Percentiles rank a stretch among this genome's conserved stretches.
Conservation (phyloP, 768 basidiomycete genomes). For the Inosperma sp. region DNA sequence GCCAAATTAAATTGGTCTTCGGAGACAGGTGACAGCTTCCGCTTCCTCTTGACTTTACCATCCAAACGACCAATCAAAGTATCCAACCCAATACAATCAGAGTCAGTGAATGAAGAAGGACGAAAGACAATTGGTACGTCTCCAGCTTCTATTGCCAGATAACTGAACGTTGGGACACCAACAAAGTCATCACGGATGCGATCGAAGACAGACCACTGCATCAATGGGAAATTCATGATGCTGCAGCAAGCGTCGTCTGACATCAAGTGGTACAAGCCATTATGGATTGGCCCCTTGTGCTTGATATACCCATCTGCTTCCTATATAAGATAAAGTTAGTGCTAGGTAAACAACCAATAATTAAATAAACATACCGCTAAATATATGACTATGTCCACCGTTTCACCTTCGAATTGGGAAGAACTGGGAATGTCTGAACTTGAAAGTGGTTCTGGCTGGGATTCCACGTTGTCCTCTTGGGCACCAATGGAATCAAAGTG, state of each 20-base stretch:
- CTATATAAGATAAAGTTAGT: background rate
- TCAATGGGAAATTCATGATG: background rate
- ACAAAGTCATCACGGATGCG: background rate
- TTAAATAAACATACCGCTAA: background rate
- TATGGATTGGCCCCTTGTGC: background rate
- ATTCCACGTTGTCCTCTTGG: background rate
- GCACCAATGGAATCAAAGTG: background rate
- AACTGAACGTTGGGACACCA: background rate
- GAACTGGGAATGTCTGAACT: background rate
- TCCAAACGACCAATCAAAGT: background rate
- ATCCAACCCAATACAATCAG: background rate
- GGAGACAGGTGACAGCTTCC: background rate
- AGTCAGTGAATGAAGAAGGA: background rate
- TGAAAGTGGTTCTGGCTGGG: background rate
- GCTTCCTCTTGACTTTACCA: background rate
- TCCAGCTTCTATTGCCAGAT: background rate
- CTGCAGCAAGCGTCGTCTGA: background rate
- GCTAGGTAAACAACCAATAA: background rate
- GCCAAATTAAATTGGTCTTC: background rate
- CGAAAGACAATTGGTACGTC: background rate
- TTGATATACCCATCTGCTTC: background rate
- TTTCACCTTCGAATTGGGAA: background rate
- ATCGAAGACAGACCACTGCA: background rate
- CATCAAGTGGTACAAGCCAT: background rate
- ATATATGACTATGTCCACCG: conserved; percentile 1